Base-by-base conservation (phyloP, 768 basidiomycete genomes). In the Rhodocollybia butyracea region DNA sequence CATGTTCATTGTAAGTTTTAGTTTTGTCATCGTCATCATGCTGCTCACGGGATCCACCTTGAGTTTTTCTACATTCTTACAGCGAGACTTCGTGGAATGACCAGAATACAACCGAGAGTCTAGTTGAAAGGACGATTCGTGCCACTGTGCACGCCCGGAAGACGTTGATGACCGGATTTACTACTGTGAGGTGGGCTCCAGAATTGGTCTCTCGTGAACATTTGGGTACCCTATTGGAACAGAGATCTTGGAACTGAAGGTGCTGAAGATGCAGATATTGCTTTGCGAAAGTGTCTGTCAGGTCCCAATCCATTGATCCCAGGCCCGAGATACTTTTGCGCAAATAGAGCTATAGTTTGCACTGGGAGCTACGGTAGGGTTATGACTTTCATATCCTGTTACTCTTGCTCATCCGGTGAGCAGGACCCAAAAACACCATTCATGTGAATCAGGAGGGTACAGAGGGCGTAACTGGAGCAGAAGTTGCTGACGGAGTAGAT, bases 221-320 rank as follows among this genome's bases (percentile, higher is more conserved):
- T 32, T 24, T 24, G 34, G 47, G 19, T 26, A 45, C 36, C 34
- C 42, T 48, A 38, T 57, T 41, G 36, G 22, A 40, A n/a, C 61
- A 84, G 84, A 30, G 85, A 86, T 61, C 71, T 87, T 5, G 85
- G 85, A n/a, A 86, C 85, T 1, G 85, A 87, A 64, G 85, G 84
- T 2, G 83, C 84, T 1, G 76, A 69, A 24, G 85, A 86, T 61
- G 82, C 84, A 17, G 84, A 87, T 60, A 68, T 85, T 12, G 71
- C 76, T 0, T 69, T 87, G 34, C 74, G 83, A 19, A 81, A 81
- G 58, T 83, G 83, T 61, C 61, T 86, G 17, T 74, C 80, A 17
- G 70, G 70, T 5, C 67, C 71, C 2, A 65, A 70, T n/a, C 66
- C 79, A 0, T 61, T 86, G 43, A 79, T 82, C 17, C 75, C 79